These are phyloP conservation scores for Corynespora cassiicola DNA, from an alignment of 2,329 filamentous ascomycete species.

Conservation along the genomic window DNA sequence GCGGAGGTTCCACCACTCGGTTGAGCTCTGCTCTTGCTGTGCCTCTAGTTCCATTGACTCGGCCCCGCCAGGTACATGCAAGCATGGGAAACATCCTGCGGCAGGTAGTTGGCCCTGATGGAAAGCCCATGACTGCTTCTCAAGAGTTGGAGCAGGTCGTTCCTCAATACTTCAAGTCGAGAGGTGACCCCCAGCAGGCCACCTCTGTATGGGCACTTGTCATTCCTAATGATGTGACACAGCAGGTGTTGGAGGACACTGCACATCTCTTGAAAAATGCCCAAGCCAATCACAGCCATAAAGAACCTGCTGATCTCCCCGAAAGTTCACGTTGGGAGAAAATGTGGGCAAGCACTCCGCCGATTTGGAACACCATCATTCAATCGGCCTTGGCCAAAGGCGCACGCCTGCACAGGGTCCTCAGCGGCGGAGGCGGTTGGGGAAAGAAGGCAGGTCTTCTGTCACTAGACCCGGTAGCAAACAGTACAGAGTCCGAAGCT, in stretches of 20 bases:
- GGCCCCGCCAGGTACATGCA: conserved; percentile 65
- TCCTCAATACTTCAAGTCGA: conserved; percentile 60
- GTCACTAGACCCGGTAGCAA: conserved; percentile 70
- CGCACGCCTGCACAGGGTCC: conserved; percentile 56
- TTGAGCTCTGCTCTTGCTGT: conserved; percentile 35
- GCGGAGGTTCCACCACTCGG: neutral
- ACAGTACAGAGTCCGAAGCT: conserved; percentile 6
- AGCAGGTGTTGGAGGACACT: too few relatives aligned
- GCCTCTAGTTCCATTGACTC: conserved; percentile 69
- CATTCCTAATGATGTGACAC: conserved; percentile 53
- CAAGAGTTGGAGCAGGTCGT: conserved; percentile 73
- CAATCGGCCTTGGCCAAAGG: conserved; percentile 30
- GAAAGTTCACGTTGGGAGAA: conserved; percentile 14
- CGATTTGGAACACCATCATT: conserved; percentile 27
- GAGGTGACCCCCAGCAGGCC: conserved; percentile 50
- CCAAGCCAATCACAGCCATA: neutral
- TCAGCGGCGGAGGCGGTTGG: conserved; percentile 87
- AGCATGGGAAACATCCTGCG: conserved; percentile 82
- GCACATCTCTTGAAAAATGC: too few relatives aligned
- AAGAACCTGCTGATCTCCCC: conserved; percentile 13
- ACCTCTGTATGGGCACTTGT: conserved; percentile 78
- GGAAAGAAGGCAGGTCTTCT: conserved; percentile 79
- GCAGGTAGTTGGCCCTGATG: conserved; percentile 58
- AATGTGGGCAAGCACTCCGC: conserved; percentile 28
- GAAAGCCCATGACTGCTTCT: conserved; percentile 66